These are phyloP conservation scores for Blastobotrys apis DNA, from an alignment of 1,139 yeast genomes.

Conservation along the genomic window DNA sequence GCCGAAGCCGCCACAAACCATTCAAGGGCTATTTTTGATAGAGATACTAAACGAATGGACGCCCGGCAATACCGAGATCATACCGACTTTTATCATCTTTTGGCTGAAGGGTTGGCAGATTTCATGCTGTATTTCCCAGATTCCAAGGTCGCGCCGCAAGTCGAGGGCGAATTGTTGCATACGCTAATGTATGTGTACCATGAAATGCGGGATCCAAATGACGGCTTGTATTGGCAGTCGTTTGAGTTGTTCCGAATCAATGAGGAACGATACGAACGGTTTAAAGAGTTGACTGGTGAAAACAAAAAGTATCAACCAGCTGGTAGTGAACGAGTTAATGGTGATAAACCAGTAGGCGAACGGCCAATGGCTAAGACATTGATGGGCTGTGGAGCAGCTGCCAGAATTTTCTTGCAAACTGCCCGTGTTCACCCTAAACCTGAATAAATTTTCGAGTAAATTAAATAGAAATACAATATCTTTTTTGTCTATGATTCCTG, in stretches of 20 bases:
- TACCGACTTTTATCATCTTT: constrained; percentile 58
- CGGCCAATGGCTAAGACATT: constrained; percentile 50
- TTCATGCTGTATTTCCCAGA: constrained; percentile 46
- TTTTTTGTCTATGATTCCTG: constrained; percentile 3
- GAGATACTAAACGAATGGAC: constrained; percentile 52
- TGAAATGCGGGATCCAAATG: constrained; percentile 54
- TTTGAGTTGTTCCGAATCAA: constrained; percentile 59
- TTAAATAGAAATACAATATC: no score
- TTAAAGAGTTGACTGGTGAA: constrained; percentile 47
- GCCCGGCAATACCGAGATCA: constrained; percentile 64
- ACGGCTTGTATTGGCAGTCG: constrained; percentile 58
- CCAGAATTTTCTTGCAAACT: constrained; percentile 64
- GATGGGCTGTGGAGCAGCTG: constrained; percentile 65
- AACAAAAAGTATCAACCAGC: constrained; percentile 50
- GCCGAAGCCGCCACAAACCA: constrained; percentile 58
- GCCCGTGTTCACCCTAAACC: constrained; percentile 50
- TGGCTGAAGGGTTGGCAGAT: constrained; percentile 68
- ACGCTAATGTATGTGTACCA: constrained; percentile 38
- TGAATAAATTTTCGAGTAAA: constrained; percentile 3
- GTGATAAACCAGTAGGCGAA: constrained; percentile 40
- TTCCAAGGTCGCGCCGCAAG: constrained; percentile 23
- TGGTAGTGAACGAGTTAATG: constrained; percentile 45
- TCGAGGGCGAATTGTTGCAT: constrained; percentile 28
- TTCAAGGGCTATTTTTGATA: constrained; percentile 55
- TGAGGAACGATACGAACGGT: constrained; percentile 48